These are phyloP conservation scores for Phytophthora multivora DNA, from an alignment of 352 stramenopile genomes.

Conservation along the genomic window DNA sequence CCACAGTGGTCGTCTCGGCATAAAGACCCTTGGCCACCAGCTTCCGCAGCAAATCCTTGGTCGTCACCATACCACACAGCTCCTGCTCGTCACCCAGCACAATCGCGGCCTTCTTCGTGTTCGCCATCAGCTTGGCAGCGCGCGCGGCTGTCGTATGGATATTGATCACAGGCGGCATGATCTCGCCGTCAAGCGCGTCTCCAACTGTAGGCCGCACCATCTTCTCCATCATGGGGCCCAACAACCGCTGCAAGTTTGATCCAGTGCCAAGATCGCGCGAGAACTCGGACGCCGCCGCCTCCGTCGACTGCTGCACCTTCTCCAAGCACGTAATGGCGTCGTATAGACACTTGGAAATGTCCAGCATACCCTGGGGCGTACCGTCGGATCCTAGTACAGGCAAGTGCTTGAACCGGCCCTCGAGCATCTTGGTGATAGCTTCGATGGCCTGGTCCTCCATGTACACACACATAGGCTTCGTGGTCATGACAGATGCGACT, in stretches of 20 bases:
- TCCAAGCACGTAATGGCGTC: conserved; percentile 89
- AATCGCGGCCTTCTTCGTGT: conserved; percentile 85
- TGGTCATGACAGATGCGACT: conserved; percentile 86
- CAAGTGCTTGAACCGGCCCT: conserved; percentile 89
- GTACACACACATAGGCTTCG: conserved; percentile 77
- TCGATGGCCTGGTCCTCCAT: conserved; percentile 85
- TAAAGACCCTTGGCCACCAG: conserved; percentile 82
- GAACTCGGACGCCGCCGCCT: conserved; percentile 79
- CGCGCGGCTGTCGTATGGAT: conserved; percentile 70
- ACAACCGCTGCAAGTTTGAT: conserved; percentile 71
- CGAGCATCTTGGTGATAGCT: conserved; percentile 90
- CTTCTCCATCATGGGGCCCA: conserved; percentile 90
- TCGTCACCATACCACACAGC: conserved; percentile 85
- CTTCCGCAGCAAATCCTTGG: conserved; percentile 87
- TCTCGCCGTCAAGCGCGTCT: conserved; percentile 79
- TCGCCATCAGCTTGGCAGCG: conserved; percentile 86
- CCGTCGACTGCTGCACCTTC: conserved; percentile 85
- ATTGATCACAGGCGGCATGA: conserved; percentile 79
- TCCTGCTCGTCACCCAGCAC: conserved; percentile 70
- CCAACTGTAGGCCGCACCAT: conserved; percentile 88
- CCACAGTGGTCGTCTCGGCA: conserved; percentile 74
- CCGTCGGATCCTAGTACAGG: conserved; percentile 77
- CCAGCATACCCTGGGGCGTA: conserved; percentile 83
- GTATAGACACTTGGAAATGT: conserved; percentile 91
- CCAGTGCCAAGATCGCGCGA: conserved; percentile 73